Percentiles rank a stretch among this genome's conserved stretches.
These are phyloP conservation scores for Plasmodium gaboni DNA, from an alignment of 169 alveolate species.

Conservation along the genomic window DNA sequence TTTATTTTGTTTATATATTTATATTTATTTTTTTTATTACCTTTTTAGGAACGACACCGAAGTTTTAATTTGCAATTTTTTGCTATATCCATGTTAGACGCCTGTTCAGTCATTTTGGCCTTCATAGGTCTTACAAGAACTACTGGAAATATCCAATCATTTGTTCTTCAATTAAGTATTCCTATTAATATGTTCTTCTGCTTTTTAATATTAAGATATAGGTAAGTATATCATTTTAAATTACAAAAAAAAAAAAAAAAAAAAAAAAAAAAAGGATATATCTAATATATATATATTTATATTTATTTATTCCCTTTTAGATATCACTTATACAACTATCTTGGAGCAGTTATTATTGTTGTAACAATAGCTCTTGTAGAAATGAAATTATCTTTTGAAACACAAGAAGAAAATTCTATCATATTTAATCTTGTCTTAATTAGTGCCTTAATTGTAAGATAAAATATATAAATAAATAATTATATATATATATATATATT, in stretches of 20 bases:
- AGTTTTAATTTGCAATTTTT: conserved; percentile 5
- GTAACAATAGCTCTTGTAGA: conserved; percentile 56
- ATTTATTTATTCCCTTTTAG: neutral
- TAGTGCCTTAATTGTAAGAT: conserved; percentile 29
- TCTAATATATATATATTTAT: neutral
- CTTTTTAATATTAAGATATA: conserved; percentile 34
- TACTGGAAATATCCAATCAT: conserved; percentile 66
- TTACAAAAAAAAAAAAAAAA: neutral
- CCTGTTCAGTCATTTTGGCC: conserved; percentile 33
- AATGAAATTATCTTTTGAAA: conserved; percentile 49
- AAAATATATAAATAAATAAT: too few species aligned
- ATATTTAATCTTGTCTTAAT: conserved; percentile 48
- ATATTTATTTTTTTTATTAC: too few species aligned
- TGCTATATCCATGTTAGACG: conserved; percentile 27
- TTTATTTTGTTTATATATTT: too few species aligned
- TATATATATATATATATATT: too few species aligned
- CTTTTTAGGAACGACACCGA: conserved; percentile 25
- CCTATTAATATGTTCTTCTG: conserved; percentile 66
- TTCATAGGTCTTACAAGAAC: conserved; percentile 71
- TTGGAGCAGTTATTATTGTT: conserved; percentile 52
- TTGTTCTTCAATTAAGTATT: conserved; percentile 40
- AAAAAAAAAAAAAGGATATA: neutral
- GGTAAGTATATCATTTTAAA: conserved; percentile 7
- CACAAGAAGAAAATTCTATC: conserved; percentile 59
- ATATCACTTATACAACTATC: conserved; percentile 52